Evolutionary conservation across 2,329 filamentous ascomycete species (phyloP), one percentile per base, ranked within the genome.

Genomic region (Exophiala dermatitidis): DNA sequence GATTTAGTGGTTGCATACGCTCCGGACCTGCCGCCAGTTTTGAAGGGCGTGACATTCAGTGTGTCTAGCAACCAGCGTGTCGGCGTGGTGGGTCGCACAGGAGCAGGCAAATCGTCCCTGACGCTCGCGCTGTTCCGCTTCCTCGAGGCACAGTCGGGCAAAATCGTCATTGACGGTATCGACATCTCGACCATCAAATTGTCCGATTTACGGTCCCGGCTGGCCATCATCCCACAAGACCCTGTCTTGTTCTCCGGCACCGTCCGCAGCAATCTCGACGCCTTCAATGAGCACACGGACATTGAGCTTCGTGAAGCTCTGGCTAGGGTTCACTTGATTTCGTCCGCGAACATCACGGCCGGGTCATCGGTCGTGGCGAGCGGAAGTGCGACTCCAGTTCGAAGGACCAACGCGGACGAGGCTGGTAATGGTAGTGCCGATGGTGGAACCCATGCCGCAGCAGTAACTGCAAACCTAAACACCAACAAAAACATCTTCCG

Each of bases 211-310:
- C 80, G 88, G 28, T 84, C 81, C n/a, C 77, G 86, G 0, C 70
- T 93, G 0, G 85, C 86, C 36, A 90, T 93, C 60, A 91, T 93
- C 50, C 87, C 88, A 1, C 85, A 90, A 70, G 87, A 91, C 60
- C 87, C 88, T 0, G 86, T 90, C 1, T 76, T 93, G 4, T 91
- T 93, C 70, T 87, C 84, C 0, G 88, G 88, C 26, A 90, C 86
- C 0, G 74, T 93, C 19, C 78, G 87, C 40, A 82, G 77, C 41
- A 91, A 91, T 63, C 76, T 93, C 3, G 88, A 93, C 64, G 84
- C 87, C 0, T 90, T 90, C 62, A 75, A 84, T 50, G 75, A 86
- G 55, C 81, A 88, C 64, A 78, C 74, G 1, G 86, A 91, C 59
- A 74, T 72, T 0, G 83, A 86, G 62, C 78, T 93, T 2, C 77